Base-by-base conservation (phyloP, 768 basidiomycete genomes). In the Cystofilobasidium macerans region DNA sequence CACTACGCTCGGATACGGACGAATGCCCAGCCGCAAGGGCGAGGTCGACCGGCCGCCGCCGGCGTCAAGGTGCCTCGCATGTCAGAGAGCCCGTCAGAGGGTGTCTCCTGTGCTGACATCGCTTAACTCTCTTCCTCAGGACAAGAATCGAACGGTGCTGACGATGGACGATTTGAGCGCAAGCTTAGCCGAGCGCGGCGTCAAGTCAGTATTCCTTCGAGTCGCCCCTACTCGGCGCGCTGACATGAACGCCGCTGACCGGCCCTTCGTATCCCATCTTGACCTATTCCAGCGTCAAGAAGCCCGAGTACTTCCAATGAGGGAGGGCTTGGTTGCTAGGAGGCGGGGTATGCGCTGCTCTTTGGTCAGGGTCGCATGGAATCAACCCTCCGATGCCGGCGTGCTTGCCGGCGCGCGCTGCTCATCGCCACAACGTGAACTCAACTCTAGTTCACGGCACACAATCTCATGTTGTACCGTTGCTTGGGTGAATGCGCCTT, bases 101-200 rank as follows among this genome's bases (percentile, higher is more conserved):
- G n/a, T 60, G 3, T 42, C 38, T 45, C n/a, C 33, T 58, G 35
- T 22, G 30, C 26, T 14, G n/a, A 26, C 28, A n/a, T n/a, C n/a
- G n/a, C 28, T 26, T 45, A 14, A 26, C 36, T 32, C 30, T 38
- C n/a, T 56, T 8, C 28, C 40, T 32, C 53, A 78, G 76, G 75
- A 92, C 40, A 76, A 76, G 73, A 92, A 89, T 45, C 84, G 88
- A 69, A 97, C 94, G 45, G 89, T 91, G 0, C 77, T 99, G 69
- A 95, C 90, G 24, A 97, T 98, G 92, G 95, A 99, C 61, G 95
- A 99, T 74, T 80, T 99, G 40, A 88, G 87, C 67, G 81, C 90
- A 7, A 95, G 95, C 1, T 81, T 99, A 36, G 81, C 82, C n/a
- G 95, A 99, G 76, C 95, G 98, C 72, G 94, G 94, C 7, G 90